phyloP scores from a whole-genome alignment of 306 rosid species.

The Cicer judaicum region DNA sequence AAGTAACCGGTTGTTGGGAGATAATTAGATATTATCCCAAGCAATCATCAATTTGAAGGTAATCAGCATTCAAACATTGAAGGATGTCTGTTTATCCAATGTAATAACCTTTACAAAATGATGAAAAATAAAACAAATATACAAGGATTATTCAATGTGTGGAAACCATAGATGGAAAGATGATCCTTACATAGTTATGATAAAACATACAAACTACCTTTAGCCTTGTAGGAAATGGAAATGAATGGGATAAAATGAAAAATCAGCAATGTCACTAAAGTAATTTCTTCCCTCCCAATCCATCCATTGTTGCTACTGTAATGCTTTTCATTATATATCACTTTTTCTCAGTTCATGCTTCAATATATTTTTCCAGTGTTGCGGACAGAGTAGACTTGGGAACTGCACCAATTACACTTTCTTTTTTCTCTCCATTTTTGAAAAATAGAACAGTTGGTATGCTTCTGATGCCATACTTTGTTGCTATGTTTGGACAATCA shows the following conservation, averaged over 20 bases:
- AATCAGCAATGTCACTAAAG: constrained; percentile 9
- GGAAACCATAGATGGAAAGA: constrained; percentile 34
- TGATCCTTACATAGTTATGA: constrained; percentile 31
- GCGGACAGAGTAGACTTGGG: constrained; percentile 83
- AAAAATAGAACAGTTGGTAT: constrained; percentile 93
- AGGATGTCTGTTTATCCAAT: constrained; percentile 43
- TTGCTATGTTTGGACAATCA: constrained; percentile 70
- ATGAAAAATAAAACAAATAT: constrained; percentile 7
- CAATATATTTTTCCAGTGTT: constrained; percentile 68
- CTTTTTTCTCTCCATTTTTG: constrained; percentile 88
- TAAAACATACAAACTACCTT: constrained; percentile 28
- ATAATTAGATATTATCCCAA: constrained; percentile 24
- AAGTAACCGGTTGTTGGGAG: constrained; percentile 31
- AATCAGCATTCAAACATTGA: constrained; percentile 34
- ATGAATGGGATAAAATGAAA: constrained; percentile 43
- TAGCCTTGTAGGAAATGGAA: constrained; percentile 40
- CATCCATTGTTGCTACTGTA: constrained; percentile 25
- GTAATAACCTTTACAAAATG: constrained; percentile 38
- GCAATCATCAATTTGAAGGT: constrained; percentile 31
- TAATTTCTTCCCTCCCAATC: constrained; percentile 36
- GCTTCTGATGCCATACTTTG: constrained; percentile 89
- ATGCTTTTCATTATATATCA: constrained; percentile 11
- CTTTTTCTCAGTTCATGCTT: constrained; percentile 42
- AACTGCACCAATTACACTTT: constrained; percentile 87
- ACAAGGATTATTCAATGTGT: constrained; percentile 27